These are phyloP conservation scores for Kwoniella europaea DNA, from an alignment of 768 basidiomycete species.

Conservation along the genomic window DNA sequence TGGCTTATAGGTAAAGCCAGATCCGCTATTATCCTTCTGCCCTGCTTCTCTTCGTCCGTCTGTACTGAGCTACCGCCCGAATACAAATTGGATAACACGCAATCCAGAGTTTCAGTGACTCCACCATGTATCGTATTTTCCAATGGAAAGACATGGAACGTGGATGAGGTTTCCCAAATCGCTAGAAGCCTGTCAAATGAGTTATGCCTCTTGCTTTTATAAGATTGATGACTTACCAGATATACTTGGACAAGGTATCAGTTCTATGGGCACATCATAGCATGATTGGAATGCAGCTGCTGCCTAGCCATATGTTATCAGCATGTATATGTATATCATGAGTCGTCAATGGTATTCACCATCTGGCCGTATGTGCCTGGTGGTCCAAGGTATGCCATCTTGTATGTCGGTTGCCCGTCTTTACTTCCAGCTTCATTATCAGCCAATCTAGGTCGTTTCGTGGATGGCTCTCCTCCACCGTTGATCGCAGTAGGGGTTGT, in stretches of 20 bases:
- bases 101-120: slow-evolving; percentile 52
- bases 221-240: slow-evolving; percentile 24
- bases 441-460: slow-evolving; percentile 3
- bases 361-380: slow-evolving; percentile 51
- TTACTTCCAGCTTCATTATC: background rate
- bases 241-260: slow-evolving; percentile 44
- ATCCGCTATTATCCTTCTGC: slow-evolving; percentile 37
- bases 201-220: background rate
- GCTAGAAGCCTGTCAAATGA: background rate
- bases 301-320: slow-evolving; percentile 26
- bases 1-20: slow-evolving; percentile 47
- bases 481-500: background rate
- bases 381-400: slow-evolving; percentile 50
- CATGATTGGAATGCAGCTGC: slow-evolving; percentile 27
- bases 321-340: background rate
- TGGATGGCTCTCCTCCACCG: slow-evolving; percentile 6
- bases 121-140: slow-evolving; percentile 55
- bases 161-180: slow-evolving; percentile 18
- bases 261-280: slow-evolving; percentile 17
- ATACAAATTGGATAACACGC: slow-evolving; percentile 28
- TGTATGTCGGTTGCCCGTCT: background rate
- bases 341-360: slow-evolving; percentile 25
- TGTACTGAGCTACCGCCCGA: background rate
- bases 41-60: background rate
- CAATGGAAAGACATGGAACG: slow-evolving; percentile 51